These are phyloP conservation scores for Zygnema cylindricum DNA, from an alignment of 139 green algal species.

Conservation along the genomic window DNA sequence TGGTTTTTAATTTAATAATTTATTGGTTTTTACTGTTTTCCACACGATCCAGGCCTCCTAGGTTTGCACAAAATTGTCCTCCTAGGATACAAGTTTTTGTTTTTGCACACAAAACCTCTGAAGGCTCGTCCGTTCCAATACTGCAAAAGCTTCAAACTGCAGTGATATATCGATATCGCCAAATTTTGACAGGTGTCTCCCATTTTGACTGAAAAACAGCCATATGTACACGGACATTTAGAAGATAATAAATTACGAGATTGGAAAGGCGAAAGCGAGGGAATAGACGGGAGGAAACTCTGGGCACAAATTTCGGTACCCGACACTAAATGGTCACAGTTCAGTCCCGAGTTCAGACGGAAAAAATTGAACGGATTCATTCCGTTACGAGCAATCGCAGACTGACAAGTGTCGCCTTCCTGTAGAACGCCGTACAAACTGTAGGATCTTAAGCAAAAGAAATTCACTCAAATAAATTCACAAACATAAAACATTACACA, in stretches of 20 bases:
- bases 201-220: neutral
- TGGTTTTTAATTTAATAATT: no score
- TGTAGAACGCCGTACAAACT: neutral
- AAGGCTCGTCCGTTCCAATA: neutral
- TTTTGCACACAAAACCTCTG: neutral
- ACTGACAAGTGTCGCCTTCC: neutral
- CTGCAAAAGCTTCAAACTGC: neutral
- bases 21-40: no score
- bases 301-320: neutral
- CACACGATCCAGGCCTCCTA: no score
- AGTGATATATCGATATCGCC: neutral
- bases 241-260: neutral
- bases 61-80: neutral
- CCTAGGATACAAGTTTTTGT: neutral
- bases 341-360: neutral
- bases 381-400: neutral
- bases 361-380: neutral
- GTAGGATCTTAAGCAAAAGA: no score
- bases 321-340: neutral
- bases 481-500: no score
- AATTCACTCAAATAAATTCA: no score
- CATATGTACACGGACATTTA: neutral
- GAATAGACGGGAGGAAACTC: neutral
- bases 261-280: neutral
- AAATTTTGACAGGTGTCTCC: neutral